Evolutionary conservation across 129 eudicot species (phyloP).

Genomic region (Sambucus nigra): DNA sequence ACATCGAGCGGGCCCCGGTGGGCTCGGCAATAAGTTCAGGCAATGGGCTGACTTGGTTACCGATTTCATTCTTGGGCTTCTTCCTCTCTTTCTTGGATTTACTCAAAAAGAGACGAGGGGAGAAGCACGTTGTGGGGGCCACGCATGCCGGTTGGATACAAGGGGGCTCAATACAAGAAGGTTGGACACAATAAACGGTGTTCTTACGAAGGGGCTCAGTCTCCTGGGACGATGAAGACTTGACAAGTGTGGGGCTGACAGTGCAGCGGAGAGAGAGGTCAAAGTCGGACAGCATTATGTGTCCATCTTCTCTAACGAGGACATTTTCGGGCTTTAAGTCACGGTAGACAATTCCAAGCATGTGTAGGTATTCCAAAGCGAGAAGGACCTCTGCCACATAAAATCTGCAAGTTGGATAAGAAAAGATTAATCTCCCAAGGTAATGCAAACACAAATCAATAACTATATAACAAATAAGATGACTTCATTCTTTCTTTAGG

Average conservation of each 20-base stretch:
- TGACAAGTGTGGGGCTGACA: slow-evolving; percentile 76
- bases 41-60: slow-evolving; percentile 72
- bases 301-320: slow-evolving; percentile 89
- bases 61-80: slow-evolving; percentile 44
- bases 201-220: slow-evolving; percentile 35
- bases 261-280: slow-evolving; percentile 84
- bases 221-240: slow-evolving; percentile 42
- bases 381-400: slow-evolving; percentile 90
- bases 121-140: slow-evolving; percentile 74
- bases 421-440: background rate
- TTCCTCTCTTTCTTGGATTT: slow-evolving; percentile 66
- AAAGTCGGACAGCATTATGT: slow-evolving; percentile 90
- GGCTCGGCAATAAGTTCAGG: slow-evolving; percentile 97
- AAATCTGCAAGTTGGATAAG: slow-evolving; percentile 37
- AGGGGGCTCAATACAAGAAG: slow-evolving; percentile 73
- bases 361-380: slow-evolving; percentile 89
- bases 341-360: slow-evolving; percentile 90
- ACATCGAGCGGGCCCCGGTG: slow-evolving; percentile 82
- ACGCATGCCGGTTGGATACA: slow-evolving; percentile 80
- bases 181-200: slow-evolving; percentile 55
- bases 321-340: slow-evolving; percentile 92
- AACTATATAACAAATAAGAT: background rate
- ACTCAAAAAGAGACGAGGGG: slow-evolving; percentile 65
- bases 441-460: background rate
- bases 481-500: background rate